Evolutionary conservation across 2,329 filamentous ascomycete species (phyloP).

Genomic region (Calonectria multiphialidica): DNA sequence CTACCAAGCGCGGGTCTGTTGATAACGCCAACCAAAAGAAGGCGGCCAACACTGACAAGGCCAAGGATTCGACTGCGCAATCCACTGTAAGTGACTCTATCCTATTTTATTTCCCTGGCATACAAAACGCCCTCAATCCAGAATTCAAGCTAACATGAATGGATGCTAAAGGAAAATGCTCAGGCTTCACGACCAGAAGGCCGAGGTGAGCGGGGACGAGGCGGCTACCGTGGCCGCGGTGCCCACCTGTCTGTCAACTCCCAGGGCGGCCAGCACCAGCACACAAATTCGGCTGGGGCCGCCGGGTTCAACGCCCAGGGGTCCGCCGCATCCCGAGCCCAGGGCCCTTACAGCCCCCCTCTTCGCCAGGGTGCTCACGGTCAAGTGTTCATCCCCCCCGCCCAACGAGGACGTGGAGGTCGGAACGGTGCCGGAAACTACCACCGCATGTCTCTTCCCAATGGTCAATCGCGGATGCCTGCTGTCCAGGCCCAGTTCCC

Average conservation of each 20-base stretch:
- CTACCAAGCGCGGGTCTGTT: slow-evolving; percentile 58
- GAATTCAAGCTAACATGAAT: slow-evolving; percentile 23
- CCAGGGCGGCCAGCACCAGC: slow-evolving; percentile 50
- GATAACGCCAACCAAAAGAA: slow-evolving; percentile 61
- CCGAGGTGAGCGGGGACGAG: slow-evolving; percentile 56
- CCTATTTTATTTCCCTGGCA: neutral
- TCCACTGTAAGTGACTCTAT: slow-evolving; percentile 53
- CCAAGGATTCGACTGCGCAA: slow-evolving; percentile 54
- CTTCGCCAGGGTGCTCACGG: slow-evolving; percentile 54
- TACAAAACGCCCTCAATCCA: neutral
- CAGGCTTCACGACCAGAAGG: slow-evolving; percentile 50
- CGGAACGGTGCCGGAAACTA: slow-evolving; percentile 50
- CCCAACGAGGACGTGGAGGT: slow-evolving; percentile 51
- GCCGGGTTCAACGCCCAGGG: slow-evolving; percentile 51
- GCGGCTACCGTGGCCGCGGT: slow-evolving; percentile 60
- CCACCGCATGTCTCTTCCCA: slow-evolving; percentile 56
- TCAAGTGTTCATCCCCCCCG: slow-evolving; percentile 47
- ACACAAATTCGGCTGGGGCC: slow-evolving; percentile 37
- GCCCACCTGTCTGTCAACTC: slow-evolving; percentile 53
- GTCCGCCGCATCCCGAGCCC: slow-evolving; percentile 47
- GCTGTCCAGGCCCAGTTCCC: slow-evolving; percentile 51
- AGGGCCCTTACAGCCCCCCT: slow-evolving; percentile 59
- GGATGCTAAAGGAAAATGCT: slow-evolving; percentile 39
- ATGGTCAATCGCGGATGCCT: slow-evolving; percentile 50
- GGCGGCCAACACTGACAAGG: slow-evolving; percentile 51